These are phyloP conservation scores for Exophiala sp. DNA, from an alignment of 2,329 filamentous ascomycete genomes.

Conservation along the genomic window DNA sequence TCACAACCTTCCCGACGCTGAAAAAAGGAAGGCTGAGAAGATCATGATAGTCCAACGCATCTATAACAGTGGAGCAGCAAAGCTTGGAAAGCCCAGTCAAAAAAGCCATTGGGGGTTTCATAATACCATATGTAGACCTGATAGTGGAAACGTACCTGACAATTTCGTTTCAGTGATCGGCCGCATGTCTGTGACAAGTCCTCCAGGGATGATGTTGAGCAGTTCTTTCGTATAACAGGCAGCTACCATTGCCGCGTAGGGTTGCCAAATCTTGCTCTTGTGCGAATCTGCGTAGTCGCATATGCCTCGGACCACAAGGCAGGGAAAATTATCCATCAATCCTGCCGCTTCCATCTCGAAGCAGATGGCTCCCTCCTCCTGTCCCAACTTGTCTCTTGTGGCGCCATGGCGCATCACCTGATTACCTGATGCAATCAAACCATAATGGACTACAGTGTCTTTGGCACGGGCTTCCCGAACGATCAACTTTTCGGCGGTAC, in stretches of 20 bases:
- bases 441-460: slow-evolving; percentile 8
- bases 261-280: slow-evolving; percentile 20
- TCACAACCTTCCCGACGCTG: too few species aligned
- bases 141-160: too few species aligned
- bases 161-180: too few species aligned
- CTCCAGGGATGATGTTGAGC: not conserved
- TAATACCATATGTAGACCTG: too few species aligned
- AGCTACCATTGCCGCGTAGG: slow-evolving; percentile 14
- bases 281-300: slow-evolving; percentile 19
- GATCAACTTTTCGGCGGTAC: not conserved
- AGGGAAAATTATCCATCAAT: slow-evolving; percentile 16
- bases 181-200: too few species aligned
- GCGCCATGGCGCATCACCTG: not conserved
- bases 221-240: slow-evolving; percentile 16
- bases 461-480: not conserved
- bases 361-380: slow-evolving; percentile 10
- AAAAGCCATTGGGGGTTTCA: too few species aligned
- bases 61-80: too few species aligned
- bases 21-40: too few species aligned
- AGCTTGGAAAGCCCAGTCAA: too few species aligned
- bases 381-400: slow-evolving; percentile 7
- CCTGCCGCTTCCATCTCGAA: slow-evolving; percentile 20
- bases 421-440: slow-evolving; percentile 6
- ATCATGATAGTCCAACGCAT: too few species aligned
- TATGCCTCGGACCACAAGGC: slow-evolving; percentile 17